phyloP scores from a whole-genome alignment of 495 filamentous ascomycete genomes.

The Margaritispora aquatica region DNA sequence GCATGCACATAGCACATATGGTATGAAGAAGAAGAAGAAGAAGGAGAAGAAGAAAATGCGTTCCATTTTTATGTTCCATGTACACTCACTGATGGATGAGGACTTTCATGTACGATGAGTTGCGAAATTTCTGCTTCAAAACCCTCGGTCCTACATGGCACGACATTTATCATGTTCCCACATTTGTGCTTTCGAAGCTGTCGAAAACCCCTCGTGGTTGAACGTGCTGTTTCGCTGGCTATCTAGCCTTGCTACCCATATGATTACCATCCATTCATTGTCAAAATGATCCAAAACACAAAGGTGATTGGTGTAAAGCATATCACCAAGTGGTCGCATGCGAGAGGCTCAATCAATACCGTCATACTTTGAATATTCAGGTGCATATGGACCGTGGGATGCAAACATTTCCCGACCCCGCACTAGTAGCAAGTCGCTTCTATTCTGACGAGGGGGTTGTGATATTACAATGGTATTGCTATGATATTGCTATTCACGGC shows the following conservation, averaged over 20 bases:
- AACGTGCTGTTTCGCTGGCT: background rate
- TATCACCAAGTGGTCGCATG: background rate
- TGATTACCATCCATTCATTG: background rate
- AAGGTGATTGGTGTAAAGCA: background rate
- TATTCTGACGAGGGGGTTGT: no score
- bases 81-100: no score
- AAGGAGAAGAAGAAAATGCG: background rate
- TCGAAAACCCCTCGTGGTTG: background rate
- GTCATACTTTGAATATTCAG: background rate
- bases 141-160: background rate
- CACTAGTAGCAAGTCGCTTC: conserved; percentile 1
- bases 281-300: no score
- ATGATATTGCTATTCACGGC: no score
- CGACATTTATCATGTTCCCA: background rate
- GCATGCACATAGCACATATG: no score
- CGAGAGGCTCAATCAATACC: background rate
- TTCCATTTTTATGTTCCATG: background rate
- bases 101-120: no score
- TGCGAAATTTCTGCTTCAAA: no score
- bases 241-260: background rate
- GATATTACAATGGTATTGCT: no score
- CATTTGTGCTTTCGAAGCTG: background rate
- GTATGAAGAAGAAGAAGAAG: background rate
- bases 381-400: background rate
- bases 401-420: background rate